A percentile compares a stretch with the other conserved stretches of the same genome.
Evolutionary conservation across 176 grass and related monocot species (phyloP).

Genomic region (Tillandsia leiboldiana): DNA sequence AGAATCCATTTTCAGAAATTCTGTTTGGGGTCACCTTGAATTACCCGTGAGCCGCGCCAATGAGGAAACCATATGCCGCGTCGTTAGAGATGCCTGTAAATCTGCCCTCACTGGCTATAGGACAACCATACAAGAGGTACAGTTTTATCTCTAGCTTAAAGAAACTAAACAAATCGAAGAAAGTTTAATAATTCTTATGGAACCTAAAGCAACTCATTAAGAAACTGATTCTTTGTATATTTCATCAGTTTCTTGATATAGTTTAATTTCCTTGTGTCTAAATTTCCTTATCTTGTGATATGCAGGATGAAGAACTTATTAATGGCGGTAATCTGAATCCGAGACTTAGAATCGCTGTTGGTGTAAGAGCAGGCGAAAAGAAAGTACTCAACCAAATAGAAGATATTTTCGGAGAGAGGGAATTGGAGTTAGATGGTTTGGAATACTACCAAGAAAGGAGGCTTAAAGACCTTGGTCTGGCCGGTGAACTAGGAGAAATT

Average conservation of each 20-base stretch:
- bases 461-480: conserved; percentile 73
- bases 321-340: conserved; percentile 33
- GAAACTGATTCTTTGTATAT: not conserved
- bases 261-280: conserved; percentile 7
- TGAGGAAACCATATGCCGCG: conserved; percentile 80
- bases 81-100: conserved; percentile 73
- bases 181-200: not conserved
- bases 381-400: conserved; percentile 76
- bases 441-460: conserved; percentile 97
- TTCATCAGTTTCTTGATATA: conserved; percentile 18
- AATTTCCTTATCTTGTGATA: conserved; percentile 10
- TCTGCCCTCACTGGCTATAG: conserved; percentile 56
- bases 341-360: conserved; percentile 51
- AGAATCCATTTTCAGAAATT: conserved; percentile 88
- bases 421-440: conserved; percentile 68
- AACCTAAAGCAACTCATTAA: not conserved
- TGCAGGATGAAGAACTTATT: conserved; percentile 72
- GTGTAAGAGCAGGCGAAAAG: conserved; percentile 75
- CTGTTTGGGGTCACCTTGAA: conserved; percentile 85
- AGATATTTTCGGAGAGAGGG: conserved; percentile 65
- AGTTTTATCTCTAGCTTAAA: conserved; percentile 7
- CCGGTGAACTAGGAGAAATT: conserved; percentile 85
- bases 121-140: conserved; percentile 80
- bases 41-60: conserved; percentile 72
- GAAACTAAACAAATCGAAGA: not conserved